phyloP scores from a whole-genome alignment of 2,329 filamentous ascomycete genomes.

The Rugonectria rugulosa region DNA sequence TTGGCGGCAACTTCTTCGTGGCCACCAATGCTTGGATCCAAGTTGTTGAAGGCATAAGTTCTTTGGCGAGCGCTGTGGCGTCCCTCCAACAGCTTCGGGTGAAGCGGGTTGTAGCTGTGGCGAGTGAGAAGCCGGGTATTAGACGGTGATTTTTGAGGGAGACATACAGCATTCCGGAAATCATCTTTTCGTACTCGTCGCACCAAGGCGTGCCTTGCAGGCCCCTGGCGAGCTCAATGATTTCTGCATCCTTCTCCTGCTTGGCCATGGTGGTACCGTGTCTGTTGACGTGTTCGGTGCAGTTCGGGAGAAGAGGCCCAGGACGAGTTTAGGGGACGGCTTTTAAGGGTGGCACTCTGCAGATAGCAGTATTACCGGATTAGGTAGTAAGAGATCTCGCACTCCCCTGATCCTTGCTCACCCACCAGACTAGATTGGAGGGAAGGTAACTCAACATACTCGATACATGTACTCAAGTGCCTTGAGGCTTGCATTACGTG shows the following conservation, averaged over 20 bases:
- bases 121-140: neutral
- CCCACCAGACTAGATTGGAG: too few species aligned
- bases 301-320: too few species aligned
- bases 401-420: too few species aligned
- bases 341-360: too few species aligned
- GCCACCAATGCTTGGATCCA: slow-evolving; percentile 31
- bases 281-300: too few species aligned
- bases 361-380: too few species aligned
- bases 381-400: too few species aligned
- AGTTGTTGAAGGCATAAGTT: slow-evolving; percentile 33
- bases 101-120: slow-evolving; percentile 31
- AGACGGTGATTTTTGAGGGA: too few species aligned
- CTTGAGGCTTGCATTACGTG: too few species aligned
- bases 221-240: slow-evolving; percentile 21
- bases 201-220: slow-evolving; percentile 16
- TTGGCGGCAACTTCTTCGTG: slow-evolving; percentile 15
- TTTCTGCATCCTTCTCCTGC: slow-evolving; percentile 13
- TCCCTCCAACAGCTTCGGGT: slow-evolving; percentile 26
- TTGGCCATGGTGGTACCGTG: slow-evolving; percentile 17
- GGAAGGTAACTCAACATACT: too few species aligned
- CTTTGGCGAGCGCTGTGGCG: slow-evolving; percentile 32
- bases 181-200: slow-evolving; percentile 29
- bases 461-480: too few species aligned
- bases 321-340: too few species aligned
- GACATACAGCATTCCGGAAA: slow-evolving; percentile 26